Conservation (phyloP, 2,329 filamentous ascomycete genomes). For the Ustulina deusta region DNA sequence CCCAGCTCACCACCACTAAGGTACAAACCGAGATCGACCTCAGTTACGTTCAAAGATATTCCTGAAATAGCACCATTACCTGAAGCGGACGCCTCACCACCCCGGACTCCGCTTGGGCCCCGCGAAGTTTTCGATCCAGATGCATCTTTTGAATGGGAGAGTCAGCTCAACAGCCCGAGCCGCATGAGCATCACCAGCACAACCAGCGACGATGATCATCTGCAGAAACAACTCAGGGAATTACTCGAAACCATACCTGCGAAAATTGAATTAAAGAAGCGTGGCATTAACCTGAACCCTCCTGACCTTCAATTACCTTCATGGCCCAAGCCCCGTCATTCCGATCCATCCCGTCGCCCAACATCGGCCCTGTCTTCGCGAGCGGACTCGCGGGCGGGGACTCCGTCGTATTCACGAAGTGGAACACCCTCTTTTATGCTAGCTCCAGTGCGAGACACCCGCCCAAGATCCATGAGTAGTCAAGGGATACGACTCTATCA, state of each 20-base stretch:
- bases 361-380: slow-evolving; percentile 62
- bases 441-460: slow-evolving; percentile 67
- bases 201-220: slow-evolving; percentile 69
- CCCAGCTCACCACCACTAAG: slow-evolving; percentile 63
- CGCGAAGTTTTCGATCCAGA: slow-evolving; percentile 63
- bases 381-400: slow-evolving; percentile 62
- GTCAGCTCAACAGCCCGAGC: slow-evolving; percentile 51
- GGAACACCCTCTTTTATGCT: slow-evolving; percentile 73
- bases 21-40: slow-evolving; percentile 54
- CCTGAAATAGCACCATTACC: slow-evolving; percentile 59
- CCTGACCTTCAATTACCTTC: slow-evolving; percentile 66
- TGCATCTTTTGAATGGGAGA: slow-evolving; percentile 53
- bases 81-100: slow-evolving; percentile 56
- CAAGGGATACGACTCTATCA: slow-evolving; percentile 93
- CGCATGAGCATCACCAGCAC: slow-evolving; percentile 54
- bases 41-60: slow-evolving; percentile 59
- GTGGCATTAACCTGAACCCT: slow-evolving; percentile 67
- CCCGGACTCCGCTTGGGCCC: slow-evolving; percentile 58
- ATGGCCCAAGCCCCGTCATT: slow-evolving; percentile 58
- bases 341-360: slow-evolving; percentile 61
- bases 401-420: slow-evolving; percentile 70
- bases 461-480: slow-evolving; percentile 62
- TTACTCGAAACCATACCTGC: slow-evolving; percentile 83
- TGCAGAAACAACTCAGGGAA: slow-evolving; percentile 83
- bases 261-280: slow-evolving; percentile 78